Evolutionary conservation across 2,329 filamentous ascomycete species (phyloP).

Genomic region (Periconia macrospinosa): DNA sequence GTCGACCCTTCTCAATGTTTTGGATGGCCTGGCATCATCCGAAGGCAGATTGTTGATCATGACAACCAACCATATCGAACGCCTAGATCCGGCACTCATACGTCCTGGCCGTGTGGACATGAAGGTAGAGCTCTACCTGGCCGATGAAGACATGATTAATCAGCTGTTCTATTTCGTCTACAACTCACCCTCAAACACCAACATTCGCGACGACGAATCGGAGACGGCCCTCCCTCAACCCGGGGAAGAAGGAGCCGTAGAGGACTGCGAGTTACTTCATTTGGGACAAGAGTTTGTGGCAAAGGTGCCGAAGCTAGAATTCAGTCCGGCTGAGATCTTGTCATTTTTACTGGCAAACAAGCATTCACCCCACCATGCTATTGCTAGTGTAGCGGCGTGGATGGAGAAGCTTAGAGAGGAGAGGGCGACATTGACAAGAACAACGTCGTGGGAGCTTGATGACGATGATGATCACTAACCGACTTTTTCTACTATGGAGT

Average conservation of each 20-base stretch:
- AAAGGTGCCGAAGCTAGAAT: constrained; percentile 13
- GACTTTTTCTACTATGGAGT: too few species aligned
- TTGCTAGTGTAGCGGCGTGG: constrained; percentile 15
- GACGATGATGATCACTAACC: too few species aligned
- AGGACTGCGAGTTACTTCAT: constrained; percentile 9
- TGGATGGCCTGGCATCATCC: constrained; percentile 76
- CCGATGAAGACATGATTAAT: constrained; percentile 16
- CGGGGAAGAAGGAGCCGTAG: background rate
- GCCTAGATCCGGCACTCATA: constrained; percentile 71
- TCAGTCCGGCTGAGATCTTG: constrained; percentile 17
- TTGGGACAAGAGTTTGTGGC: constrained; percentile 15
- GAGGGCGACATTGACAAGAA: too few species aligned
- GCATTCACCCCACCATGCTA: constrained; percentile 12
- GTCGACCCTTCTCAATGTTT: constrained; percentile 76
- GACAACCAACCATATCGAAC: constrained; percentile 75
- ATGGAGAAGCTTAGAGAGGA: too few species aligned
- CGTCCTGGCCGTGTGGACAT: constrained; percentile 70
- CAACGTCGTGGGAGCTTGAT: too few species aligned
- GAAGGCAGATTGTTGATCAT: constrained; percentile 77
- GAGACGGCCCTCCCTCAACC: too few species aligned
- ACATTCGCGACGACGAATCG: constrained; percentile 2
- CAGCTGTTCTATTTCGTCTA: constrained; percentile 17
- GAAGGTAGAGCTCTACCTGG: constrained; percentile 58
- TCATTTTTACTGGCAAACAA: constrained; percentile 18
- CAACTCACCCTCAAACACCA: background rate